These are phyloP conservation scores for Wallacemonas sp. DNA, from an alignment of 208 protist species.

Conservation along the genomic window DNA sequence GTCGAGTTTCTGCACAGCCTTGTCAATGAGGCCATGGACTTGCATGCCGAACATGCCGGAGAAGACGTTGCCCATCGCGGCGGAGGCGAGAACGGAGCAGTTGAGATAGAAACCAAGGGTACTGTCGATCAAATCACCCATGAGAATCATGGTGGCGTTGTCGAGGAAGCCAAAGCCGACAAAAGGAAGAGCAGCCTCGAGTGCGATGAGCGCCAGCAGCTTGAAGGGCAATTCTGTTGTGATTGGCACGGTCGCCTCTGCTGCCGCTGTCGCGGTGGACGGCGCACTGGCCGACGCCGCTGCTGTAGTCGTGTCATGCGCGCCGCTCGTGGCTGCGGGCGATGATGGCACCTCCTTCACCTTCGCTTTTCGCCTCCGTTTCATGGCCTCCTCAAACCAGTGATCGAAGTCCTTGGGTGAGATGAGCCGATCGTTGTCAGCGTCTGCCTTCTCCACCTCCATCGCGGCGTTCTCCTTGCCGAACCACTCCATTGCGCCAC, in stretches of 20 bases:
- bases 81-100: slow-evolving; percentile 89
- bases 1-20: slow-evolving; percentile 78
- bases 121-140: slow-evolving; percentile 87
- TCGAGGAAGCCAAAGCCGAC: slow-evolving; percentile 92
- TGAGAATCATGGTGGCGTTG: slow-evolving; percentile 91
- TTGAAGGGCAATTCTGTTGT: slow-evolving; percentile 43
- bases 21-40: slow-evolving; percentile 89
- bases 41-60: slow-evolving; percentile 91
- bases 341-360: neutral
- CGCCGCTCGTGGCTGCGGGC: slow-evolving; percentile 19
- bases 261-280: neutral
- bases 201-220: slow-evolving; percentile 67
- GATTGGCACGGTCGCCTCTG: neutral
- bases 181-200: slow-evolving; percentile 86
- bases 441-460: slow-evolving; percentile 81
- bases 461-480: slow-evolving; percentile 79
- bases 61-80: slow-evolving; percentile 91
- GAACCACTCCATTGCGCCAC: slow-evolving; percentile 92
- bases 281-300: neutral
- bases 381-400: slow-evolving; percentile 86
- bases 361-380: slow-evolving; percentile 46
- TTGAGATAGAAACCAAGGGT: slow-evolving; percentile 87
- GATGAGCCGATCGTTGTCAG: slow-evolving; percentile 79
- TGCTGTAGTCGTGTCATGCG: neutral
- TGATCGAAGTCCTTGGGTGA: slow-evolving; percentile 92